Evolutionary conservation across 1,284 basidiomycete genomes (phyloP).

Genomic region (Ganoderma meredithae): DNA sequence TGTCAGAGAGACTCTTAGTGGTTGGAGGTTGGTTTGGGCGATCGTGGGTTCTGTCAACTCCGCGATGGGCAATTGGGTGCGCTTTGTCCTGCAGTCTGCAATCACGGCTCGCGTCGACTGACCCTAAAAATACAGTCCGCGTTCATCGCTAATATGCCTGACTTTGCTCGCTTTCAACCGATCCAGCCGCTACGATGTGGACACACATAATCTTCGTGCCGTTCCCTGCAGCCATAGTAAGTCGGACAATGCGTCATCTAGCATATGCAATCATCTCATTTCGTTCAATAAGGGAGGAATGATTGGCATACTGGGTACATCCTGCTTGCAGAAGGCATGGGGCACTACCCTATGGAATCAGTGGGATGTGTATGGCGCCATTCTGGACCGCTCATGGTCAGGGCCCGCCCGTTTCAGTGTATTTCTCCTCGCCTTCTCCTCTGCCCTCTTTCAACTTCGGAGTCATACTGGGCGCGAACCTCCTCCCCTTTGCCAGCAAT

Average conservation of each 20-base stretch:
- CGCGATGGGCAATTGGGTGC: slow-evolving; percentile 47
- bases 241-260: not conserved
- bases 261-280: not conserved
- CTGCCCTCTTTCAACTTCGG: slow-evolving; percentile 53
- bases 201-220: slow-evolving; percentile 37
- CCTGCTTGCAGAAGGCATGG: slow-evolving; percentile 35
- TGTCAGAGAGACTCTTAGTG: slow-evolving; percentile 35
- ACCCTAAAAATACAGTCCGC: slow-evolving; percentile 34
- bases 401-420: slow-evolving; percentile 43
- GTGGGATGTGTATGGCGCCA: slow-evolving; percentile 38
- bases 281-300: slow-evolving; percentile 31
- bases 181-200: slow-evolving; percentile 34
- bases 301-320: slow-evolving; percentile 37
- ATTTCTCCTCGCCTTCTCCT: slow-evolving; percentile 53
- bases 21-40: slow-evolving; percentile 47
- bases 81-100: not conserved
- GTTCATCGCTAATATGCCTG: slow-evolving; percentile 48
- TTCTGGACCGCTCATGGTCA: slow-evolving; percentile 33
- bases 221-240: slow-evolving; percentile 35
- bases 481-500: slow-evolving; percentile 40
- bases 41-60: slow-evolving; percentile 50
- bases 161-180: slow-evolving; percentile 34
- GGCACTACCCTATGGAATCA: slow-evolving; percentile 37
- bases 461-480: slow-evolving; percentile 50
- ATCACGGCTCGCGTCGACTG: not conserved